Percentiles rank a stretch among this genome's conserved stretches.
Evolutionary conservation across 2,329 filamentous ascomycete species (phyloP).

Genomic region (Pseudogymnoascus sp.): DNA sequence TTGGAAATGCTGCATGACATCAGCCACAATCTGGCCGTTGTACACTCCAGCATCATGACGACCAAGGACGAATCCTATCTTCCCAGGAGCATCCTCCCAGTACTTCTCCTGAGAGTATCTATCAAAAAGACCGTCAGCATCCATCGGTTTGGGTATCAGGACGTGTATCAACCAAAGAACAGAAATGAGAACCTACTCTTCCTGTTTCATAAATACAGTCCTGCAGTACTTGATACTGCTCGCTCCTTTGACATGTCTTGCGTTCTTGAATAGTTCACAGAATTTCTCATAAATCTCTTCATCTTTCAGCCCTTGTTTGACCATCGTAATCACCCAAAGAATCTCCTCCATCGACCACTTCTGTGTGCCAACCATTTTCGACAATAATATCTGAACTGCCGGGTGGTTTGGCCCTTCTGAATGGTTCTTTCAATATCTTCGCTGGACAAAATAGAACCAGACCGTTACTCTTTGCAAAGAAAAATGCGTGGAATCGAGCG

Average conservation of each 20-base stretch:
- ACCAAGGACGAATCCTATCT: conserved; percentile 3
- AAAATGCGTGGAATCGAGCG: background rate
- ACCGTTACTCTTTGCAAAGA: background rate
- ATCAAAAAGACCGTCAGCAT: background rate
- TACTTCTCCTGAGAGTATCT: background rate
- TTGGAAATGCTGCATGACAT: background rate
- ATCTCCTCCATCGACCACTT: conserved; percentile 8
- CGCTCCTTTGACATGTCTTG: background rate
- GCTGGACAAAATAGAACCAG: background rate
- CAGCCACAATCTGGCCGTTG: background rate
- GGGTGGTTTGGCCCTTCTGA: background rate
- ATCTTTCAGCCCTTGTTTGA: background rate
- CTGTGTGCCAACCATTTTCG: background rate
- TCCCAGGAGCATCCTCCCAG: background rate
- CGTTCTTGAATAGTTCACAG: background rate
- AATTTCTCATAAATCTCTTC: conserved; percentile 6
- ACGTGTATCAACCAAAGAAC: background rate
- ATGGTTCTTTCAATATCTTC: background rate
- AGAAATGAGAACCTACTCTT: background rate
- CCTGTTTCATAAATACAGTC: background rate
- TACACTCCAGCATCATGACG: background rate
- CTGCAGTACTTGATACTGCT: conserved; percentile 10
- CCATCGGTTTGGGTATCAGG: background rate
- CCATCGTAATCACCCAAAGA: background rate
- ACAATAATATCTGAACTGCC: background rate